Evolutionary conservation across 2,329 filamentous ascomycete genomes (phyloP).

Genomic region (Aspergillus phoenicis): DNA sequence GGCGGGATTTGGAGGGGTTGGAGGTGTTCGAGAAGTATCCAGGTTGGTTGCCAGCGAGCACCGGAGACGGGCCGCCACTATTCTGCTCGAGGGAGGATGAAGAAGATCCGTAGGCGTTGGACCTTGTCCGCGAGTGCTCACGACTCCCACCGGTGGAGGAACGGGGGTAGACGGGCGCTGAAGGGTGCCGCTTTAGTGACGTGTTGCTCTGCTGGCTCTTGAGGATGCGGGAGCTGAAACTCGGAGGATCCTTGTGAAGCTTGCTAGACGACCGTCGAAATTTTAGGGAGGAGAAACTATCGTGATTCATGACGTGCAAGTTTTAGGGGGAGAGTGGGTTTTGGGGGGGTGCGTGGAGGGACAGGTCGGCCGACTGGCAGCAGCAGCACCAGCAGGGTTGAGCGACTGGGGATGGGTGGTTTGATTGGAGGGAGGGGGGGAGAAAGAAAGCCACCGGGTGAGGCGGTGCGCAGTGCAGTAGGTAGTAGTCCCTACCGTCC

Average conservation of each 20-base stretch:
- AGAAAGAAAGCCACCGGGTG: constrained; percentile 26
- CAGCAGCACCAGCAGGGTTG: constrained; percentile 11
- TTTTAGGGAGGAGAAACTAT: constrained; percentile 41
- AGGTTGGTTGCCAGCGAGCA: constrained; percentile 37
- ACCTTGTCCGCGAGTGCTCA: constrained; percentile 49
- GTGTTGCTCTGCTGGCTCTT: constrained; percentile 47
- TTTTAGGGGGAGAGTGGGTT: constrained; percentile 33
- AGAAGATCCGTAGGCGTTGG: constrained; percentile 51
- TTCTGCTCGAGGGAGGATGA: constrained; percentile 52
- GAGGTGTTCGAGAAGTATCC: constrained; percentile 29
- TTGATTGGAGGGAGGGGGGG: constrained; percentile 28
- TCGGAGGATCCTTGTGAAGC: constrained; percentile 49
- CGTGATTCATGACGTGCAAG: constrained; percentile 40
- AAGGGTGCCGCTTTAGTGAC: constrained; percentile 51
- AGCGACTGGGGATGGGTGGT: constrained; percentile 17
- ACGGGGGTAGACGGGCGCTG: constrained; percentile 49
- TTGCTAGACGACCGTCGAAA: constrained; percentile 46
- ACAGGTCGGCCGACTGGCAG: constrained; percentile 23
- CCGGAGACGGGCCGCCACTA: constrained; percentile 45
- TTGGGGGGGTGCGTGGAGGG: constrained; percentile 28
- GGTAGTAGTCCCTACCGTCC: constrained; percentile 20
- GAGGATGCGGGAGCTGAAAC: constrained; percentile 44
- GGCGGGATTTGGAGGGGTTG: constrained; percentile 35
- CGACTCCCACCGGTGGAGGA: constrained; percentile 42
- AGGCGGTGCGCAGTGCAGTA: constrained; percentile 27